Base-by-base conservation (phyloP, 768 basidiomycete genomes). In the Boletus tomentosulus region DNA sequence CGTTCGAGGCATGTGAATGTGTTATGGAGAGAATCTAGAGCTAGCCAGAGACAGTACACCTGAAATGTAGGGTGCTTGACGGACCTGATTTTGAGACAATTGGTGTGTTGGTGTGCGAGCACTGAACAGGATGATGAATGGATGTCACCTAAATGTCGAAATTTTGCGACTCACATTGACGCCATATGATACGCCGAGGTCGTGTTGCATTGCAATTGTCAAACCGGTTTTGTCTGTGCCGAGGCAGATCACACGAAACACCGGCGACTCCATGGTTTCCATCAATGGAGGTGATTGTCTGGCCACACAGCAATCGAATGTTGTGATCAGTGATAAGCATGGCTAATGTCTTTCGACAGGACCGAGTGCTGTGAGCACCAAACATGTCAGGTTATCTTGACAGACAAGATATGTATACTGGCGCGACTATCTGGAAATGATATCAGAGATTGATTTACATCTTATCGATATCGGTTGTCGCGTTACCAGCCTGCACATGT, bases 1-100 rank as follows among this genome's bases (percentile, higher is more conserved):
- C 8, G 31, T 12, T 33, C 10, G 27, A 27, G 27, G 27, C 27
- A 27, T 27, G 27, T 27, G 27, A 3, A 27, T 27, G 6, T 27
- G 31, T 33, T 33, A 33, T 5, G 31, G 8, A 1, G n/a, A 38
- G 27, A 41, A 31, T 55, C 34, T 46, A 33, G 43, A 28, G 46
- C 28, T 7, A 15, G 30, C 12, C 31, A 43, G 11, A 43, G 11
- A 48, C 9, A 5, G 38, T 45, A 49, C 53, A 44, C 48, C n/a
- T 25, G 34, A 48, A 53, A 57, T 50, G 38, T n/a, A 61, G 55
- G 48, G 55, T 28, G 4, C 54, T 19, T 11, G 44, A 30, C 6
- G 22, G 25, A 25, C 19, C 19, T 25, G 33, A n/a, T 3, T 33
- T 11, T 3, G 35, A 37, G 35, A 16, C 35, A 37, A 37, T 37